Evolutionary conservation across 768 basidiomycete genomes (phyloP).

Genomic region (Mycena kentingensis): DNA sequence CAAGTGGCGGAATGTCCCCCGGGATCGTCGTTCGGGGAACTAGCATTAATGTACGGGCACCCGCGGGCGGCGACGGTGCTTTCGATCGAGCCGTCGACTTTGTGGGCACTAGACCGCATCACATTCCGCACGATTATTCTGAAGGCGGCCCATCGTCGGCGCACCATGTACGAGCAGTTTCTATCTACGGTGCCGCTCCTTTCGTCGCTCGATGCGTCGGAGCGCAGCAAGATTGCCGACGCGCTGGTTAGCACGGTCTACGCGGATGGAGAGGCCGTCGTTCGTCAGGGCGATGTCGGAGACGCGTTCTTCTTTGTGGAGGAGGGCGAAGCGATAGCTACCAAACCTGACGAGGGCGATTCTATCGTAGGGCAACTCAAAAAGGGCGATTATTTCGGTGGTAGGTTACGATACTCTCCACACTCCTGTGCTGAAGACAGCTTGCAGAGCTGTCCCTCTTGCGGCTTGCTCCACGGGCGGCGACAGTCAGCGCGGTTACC

Average conservation of each 20-base stretch:
- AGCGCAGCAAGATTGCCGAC: conserved; percentile 97
- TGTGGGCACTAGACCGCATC: conserved; percentile 96
- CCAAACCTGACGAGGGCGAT: conserved; percentile 69
- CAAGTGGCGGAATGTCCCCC: conserved; percentile 84
- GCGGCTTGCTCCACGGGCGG: conserved; percentile 86
- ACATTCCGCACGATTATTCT: conserved; percentile 98
- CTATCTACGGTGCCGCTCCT: conserved; percentile 88
- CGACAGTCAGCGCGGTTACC: conserved; percentile 86
- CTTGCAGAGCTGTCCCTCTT: conserved; percentile 84
- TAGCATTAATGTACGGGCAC: conserved; percentile 98
- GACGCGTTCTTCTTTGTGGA: conserved; percentile 98
- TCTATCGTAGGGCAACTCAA: conserved; percentile 73
- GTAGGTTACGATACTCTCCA: conserved; percentile 45
- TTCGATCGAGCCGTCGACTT: conserved; percentile 75
- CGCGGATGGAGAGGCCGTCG: conserved; percentile 83
- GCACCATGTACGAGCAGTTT: conserved; percentile 97
- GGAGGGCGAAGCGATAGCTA: conserved; percentile 86
- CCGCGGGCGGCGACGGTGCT: conserved; percentile 94
- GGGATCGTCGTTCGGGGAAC: conserved; percentile 90
- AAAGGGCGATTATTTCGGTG: conserved; percentile 98
- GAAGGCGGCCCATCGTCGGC: conserved; percentile 84
- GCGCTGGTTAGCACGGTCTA: conserved; percentile 85
- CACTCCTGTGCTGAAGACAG: conserved; percentile 2
- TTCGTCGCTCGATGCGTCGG: conserved; percentile 80
- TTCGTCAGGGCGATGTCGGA: conserved; percentile 91